Evolutionary conservation across 2,329 filamentous ascomycete species (phyloP).

Genomic region (Colletotrichum sp.): DNA sequence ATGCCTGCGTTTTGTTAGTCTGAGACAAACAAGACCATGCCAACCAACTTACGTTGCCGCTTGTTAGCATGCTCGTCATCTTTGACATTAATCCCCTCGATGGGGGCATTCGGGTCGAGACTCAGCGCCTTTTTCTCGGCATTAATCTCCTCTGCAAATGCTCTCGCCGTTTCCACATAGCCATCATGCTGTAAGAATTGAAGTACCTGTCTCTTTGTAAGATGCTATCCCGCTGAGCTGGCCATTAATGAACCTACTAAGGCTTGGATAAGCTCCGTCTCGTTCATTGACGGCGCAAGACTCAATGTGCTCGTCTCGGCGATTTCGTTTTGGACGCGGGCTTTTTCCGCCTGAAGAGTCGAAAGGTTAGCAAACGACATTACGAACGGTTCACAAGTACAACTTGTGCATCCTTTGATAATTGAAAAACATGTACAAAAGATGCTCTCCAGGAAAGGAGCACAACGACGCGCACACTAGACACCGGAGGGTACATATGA

Average conservation of each 20-base stretch:
- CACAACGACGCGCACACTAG: not conserved
- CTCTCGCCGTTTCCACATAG: constrained; percentile 89
- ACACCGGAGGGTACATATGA: not conserved
- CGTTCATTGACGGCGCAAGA: constrained; percentile 69
- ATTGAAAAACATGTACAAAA: not conserved
- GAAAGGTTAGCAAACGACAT: not conserved
- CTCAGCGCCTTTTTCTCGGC: constrained; percentile 75
- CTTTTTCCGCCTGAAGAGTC: constrained; percentile 36
- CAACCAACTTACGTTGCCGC: constrained; percentile 73
- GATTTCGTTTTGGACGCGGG: constrained; percentile 64
- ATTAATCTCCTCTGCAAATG: constrained; percentile 83
- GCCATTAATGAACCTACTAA: constrained; percentile 55
- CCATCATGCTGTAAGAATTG: constrained; percentile 96
- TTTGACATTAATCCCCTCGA: constrained; percentile 68
- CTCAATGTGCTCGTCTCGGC: constrained; percentile 58
- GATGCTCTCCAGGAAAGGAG: not conserved
- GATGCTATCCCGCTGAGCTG: not conserved
- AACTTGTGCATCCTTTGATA: not conserved
- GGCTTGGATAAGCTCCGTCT: constrained; percentile 81
- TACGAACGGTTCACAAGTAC: not conserved
- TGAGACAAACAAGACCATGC: not conserved
- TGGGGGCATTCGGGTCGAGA: constrained; percentile 56
- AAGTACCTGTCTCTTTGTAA: constrained; percentile 52
- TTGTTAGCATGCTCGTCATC: constrained; percentile 89
- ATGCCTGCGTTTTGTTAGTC: constrained; percentile 65